phyloP scores from a whole-genome alignment of 441 rosid genomes.

The Breynia disticha region DNA sequence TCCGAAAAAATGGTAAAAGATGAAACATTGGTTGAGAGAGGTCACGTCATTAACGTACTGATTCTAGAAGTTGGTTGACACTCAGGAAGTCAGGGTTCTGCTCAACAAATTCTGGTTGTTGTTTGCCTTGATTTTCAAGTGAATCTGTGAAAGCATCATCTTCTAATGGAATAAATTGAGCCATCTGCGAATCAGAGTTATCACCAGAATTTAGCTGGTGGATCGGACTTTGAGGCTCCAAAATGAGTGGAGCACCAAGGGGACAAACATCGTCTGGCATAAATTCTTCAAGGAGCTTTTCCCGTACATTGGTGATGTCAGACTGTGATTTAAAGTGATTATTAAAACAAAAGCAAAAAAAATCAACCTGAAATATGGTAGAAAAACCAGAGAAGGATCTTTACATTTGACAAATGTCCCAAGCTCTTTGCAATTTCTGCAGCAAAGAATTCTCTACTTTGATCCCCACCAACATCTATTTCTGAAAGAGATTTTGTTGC shows the following conservation, averaged over 20 bases:
- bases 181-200: constrained; percentile 28
- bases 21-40: no score
- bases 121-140: constrained; percentile 28
- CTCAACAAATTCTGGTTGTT: constrained; percentile 14
- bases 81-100: constrained; percentile 34
- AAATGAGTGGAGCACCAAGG: constrained; percentile 50
- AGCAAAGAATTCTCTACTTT: constrained; percentile 49
- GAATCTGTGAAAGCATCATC: constrained; percentile 43
- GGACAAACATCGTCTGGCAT: constrained; percentile 79
- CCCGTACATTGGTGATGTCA: constrained; percentile 37
- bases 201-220: constrained; percentile 31
- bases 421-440: constrained; percentile 68
- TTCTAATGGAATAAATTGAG: constrained; percentile 24
- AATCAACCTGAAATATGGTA: background rate
- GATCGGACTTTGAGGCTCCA: constrained; percentile 32
- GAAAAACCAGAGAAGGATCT: constrained; percentile 13
- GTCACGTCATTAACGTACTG: constrained; percentile 36
- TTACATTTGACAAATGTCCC: constrained; percentile 53
- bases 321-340: constrained; percentile 33
- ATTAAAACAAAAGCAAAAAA: constrained; percentile 5
- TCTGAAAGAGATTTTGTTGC: constrained; percentile 56
- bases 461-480: constrained; percentile 42
- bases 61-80: constrained; percentile 57
- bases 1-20: no score
- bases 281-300: constrained; percentile 60